These are phyloP conservation scores for Suaeda aralocaspica DNA, from an alignment of 148 eudicot genomes.

Conservation along the genomic window DNA sequence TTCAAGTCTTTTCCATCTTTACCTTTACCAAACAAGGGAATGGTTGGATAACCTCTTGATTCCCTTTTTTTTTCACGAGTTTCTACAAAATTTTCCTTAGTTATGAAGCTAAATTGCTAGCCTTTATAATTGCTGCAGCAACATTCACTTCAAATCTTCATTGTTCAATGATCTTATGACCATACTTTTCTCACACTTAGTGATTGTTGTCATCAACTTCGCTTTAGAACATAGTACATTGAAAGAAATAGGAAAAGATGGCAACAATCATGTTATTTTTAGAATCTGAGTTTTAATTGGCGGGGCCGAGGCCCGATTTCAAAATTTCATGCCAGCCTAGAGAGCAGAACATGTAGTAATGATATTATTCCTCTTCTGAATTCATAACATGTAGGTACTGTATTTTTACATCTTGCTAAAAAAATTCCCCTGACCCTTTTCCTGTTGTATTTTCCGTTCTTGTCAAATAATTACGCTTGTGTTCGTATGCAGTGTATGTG, in stretches of 20 bases:
- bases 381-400: too few species aligned
- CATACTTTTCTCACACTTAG: neutral
- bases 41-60: too few species aligned
- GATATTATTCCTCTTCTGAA: too few species aligned
- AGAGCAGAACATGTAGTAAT: neutral
- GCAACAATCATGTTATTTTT: neutral
- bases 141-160: neutral
- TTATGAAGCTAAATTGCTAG: neutral
- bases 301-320: neutral
- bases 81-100: too few species aligned
- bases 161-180: neutral
- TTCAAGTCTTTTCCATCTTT: neutral
- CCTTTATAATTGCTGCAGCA: neutral
- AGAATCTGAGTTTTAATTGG: neutral
- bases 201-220: neutral
- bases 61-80: too few species aligned
- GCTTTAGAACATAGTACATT: neutral
- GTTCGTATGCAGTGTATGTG: conserved; percentile 64
- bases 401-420: too few species aligned
- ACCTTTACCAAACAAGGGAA: neutral
- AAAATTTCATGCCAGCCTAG: neutral
- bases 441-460: neutral
- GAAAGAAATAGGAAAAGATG: neutral
- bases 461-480: neutral
- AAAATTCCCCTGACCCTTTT: neutral